A percentile compares a stretch with the other conserved stretches of the same genome.
phyloP scores from a whole-genome alignment of 805 yeast species.

The Sugiyamaella valdiviana region DNA sequence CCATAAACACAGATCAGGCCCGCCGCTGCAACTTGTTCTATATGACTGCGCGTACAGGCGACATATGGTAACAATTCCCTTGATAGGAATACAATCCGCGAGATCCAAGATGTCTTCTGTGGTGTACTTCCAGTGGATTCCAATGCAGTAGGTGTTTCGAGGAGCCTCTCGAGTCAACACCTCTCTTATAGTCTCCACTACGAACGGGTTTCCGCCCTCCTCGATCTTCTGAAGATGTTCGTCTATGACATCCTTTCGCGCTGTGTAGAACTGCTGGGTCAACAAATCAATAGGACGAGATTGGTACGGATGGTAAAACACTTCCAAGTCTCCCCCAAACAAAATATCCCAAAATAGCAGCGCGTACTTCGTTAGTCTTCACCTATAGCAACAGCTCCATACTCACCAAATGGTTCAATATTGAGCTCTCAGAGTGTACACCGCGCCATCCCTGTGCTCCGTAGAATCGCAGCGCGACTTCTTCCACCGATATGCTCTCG shows the following conservation, averaged over 20 bases:
- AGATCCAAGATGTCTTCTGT: constrained; percentile 20
- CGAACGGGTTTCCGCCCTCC: constrained; percentile 9
- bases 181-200: constrained; percentile 1
- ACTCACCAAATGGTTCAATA: constrained; percentile 25
- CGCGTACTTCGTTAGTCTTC: constrained; percentile 7
- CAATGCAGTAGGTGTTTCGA: constrained; percentile 24
- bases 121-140: constrained; percentile 29
- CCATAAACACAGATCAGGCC: constrained; percentile 35
- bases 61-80: constrained; percentile 21
- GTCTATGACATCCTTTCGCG: constrained; percentile 21
- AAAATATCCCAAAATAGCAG: constrained; percentile 30
- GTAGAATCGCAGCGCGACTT: constrained; percentile 30
- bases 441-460: constrained; percentile 28
- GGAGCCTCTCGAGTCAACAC: constrained; percentile 15
- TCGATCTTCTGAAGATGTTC: constrained; percentile 19
- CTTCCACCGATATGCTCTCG: constrained; percentile 28
- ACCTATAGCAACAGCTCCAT: neutral
- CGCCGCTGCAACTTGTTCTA: constrained; percentile 26
- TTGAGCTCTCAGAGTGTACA: constrained; percentile 33
- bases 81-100: constrained; percentile 19
- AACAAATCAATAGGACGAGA: constrained; percentile 28
- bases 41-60: constrained; percentile 22
- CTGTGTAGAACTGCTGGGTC: constrained; percentile 20
- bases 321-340: constrained; percentile 24
- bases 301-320: constrained; percentile 32